Base-by-base conservation (phyloP, 2,329 filamentous ascomycete genomes). In the Corynespora cassiicola region DNA sequence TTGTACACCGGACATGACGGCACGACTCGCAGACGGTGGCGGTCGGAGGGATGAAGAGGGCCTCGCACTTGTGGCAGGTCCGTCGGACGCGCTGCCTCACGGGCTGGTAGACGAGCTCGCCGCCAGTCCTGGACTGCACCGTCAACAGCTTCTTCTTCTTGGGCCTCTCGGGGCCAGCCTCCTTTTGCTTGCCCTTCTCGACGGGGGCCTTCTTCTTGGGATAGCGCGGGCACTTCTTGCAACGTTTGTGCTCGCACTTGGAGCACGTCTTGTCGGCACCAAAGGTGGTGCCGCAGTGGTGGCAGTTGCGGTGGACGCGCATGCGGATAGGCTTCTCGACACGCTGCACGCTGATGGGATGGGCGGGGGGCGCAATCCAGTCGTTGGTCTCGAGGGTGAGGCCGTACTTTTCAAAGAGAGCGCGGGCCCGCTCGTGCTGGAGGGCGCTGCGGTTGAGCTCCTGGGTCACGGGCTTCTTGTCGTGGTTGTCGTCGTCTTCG, bases 241-340 rank as follows among this genome's bases (percentile, higher is more conserved):
- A 96, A 52, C 88, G 82, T 30, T 76, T 75, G 70, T 96, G 91
- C 54, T 87, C 79, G 73, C 91, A 96, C 52, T 81, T 81, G 50
- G 78, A 69, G 69, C 91, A 96, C 43, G 86, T 76, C 70, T 86
- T 90, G 56, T 85, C 81, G 14, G 79, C 69, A 39, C 86, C 85
- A 65, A 92, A 95, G 16, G 80, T 80, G 10, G 85, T 81, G 42
- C 84, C 80, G 73, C 91, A 96, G 52, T 81, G 78, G 70, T 96
- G 91, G 69, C 91, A 96, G 47, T 80, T 85, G 52, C 85, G 82
- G 65, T 88, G 86, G 36, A 90, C 81, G 36, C 87, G 83, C 80
- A 91, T 87, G 42, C 86, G 83, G 51, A 90, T 87, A 9, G 86
- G 80, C 73, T 88, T 90, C 65, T 89, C 84, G 37, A 88, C 79